Evolutionary conservation across 768 basidiomycete species (phyloP), one percentile per base, ranked within the genome.

Genomic region (Clathrus columnatus): DNA sequence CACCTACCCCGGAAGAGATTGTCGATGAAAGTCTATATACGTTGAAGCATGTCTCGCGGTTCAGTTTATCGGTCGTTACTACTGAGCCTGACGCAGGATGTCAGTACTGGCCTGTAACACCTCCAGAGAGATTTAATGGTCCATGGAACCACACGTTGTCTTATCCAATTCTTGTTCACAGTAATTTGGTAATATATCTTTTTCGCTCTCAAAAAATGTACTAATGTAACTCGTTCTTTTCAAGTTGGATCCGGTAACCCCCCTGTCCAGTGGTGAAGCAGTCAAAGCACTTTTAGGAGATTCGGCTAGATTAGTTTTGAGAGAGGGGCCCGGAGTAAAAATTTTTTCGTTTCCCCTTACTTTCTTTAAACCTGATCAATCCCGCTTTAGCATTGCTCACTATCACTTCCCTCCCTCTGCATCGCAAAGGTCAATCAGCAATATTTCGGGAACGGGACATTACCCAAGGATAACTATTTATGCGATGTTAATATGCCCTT

Each of bases 91-190:
- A 60, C 30, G 56, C 51, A 18, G 48, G 47, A 6, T 60, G 59
- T 36, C 51, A 60, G 18, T 60, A 28, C 32, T 59, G 57, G 57
- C 52, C 52, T 21, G 63, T 60, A 28, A 42, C 43, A 20, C 60
- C 62, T 1, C 63, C 63, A 8, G 63, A 68, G 57, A 43, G 64
- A 17, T 68, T 67, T 47, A 44, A 26, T 0, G 65, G 67, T 14
- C 67, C 67, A 43, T 68, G 67, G 65, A 67, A 68, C 50, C 61
- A 62, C 47, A 67, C 42, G 11, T 50, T 68, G 24, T 57, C 61
- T 41, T 61, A 58, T 48, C 64, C 64, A 32, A 63, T 68, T 61
- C 46, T 67, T 49, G 63, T 68, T 50, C 57, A 65, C 20, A 68
- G 64, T 58, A 68, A 68, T 57, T 64, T 65, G 57, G 58, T 44